These are phyloP conservation scores for Neofusicoccum cordaticola DNA, from an alignment of 2,329 filamentous ascomycete species.

Conservation along the genomic window DNA sequence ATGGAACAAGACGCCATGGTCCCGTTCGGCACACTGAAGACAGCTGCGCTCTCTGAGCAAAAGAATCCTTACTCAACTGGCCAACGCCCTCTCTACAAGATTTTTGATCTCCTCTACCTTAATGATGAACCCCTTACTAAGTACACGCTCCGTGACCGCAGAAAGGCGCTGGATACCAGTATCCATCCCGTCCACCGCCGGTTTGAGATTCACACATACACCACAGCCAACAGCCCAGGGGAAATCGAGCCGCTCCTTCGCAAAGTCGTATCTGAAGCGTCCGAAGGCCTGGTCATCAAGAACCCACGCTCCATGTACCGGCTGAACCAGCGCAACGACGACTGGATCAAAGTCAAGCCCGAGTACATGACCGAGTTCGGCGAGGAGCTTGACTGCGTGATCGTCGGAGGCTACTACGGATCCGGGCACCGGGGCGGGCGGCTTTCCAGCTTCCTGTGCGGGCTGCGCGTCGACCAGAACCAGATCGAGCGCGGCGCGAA, in stretches of 20 bases:
- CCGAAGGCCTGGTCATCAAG: constrained; percentile 89
- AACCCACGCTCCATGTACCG: constrained; percentile 85
- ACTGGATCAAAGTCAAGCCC: constrained; percentile 98
- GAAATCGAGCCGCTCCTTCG: constrained; percentile 78
- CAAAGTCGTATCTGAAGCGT: constrained; percentile 79
- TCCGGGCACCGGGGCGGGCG: constrained; percentile 79
- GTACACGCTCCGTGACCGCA: constrained; percentile 79
- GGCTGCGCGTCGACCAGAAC: constrained; percentile 70
- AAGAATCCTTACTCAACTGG: constrained; percentile 66
- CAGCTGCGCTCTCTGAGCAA: constrained; percentile 77
- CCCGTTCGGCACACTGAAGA: constrained; percentile 89
- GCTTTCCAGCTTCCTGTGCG: constrained; percentile 87
- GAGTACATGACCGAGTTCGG: constrained; percentile 98
- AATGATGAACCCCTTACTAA: constrained; percentile 77
- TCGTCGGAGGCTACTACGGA: constrained; percentile 92
- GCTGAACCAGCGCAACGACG: constrained; percentile 85
- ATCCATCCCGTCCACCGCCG: constrained; percentile 69
- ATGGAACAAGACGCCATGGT: constrained; percentile 79
- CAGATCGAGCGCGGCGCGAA: constrained; percentile 56
- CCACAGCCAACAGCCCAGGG: constrained; percentile 61
- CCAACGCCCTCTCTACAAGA: constrained; percentile 72
- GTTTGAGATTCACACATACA: constrained; percentile 77
- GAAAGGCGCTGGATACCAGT: constrained; percentile 68
- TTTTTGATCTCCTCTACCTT: constrained; percentile 89
- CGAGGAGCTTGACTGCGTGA: constrained; percentile 83